phyloP scores from a whole-genome alignment of 1,284 basidiomycete genomes.

The Cryptococcus floricola region DNA sequence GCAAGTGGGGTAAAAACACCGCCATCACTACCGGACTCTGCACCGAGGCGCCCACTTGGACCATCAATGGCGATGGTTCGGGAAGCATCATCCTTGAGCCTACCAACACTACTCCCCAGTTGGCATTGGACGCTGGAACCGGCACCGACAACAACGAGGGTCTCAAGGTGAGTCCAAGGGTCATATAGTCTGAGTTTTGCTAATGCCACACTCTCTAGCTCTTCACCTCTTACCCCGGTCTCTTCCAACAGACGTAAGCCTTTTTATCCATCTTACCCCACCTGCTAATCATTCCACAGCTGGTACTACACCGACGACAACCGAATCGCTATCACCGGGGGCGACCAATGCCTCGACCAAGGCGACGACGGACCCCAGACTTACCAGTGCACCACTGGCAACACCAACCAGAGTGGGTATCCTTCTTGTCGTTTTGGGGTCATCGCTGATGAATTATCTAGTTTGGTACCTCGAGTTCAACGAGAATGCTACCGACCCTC shows the following conservation, averaged over 20 bases:
- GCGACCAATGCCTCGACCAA: slow-evolving; percentile 35
- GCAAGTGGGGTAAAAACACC: background rate
- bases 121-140: slow-evolving; percentile 28
- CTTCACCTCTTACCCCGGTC: slow-evolving; percentile 18
- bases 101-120: background rate
- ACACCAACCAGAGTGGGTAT: slow-evolving; percentile 33
- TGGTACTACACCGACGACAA: slow-evolving; percentile 30
- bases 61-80: slow-evolving; percentile 16
- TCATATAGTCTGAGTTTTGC: background rate
- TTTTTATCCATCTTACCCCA: background rate
- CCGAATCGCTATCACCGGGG: slow-evolving; percentile 36
- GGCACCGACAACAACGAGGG: slow-evolving; percentile 13
- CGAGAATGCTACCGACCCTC: too few species aligned
- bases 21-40: slow-evolving; percentile 7
- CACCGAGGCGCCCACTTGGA: slow-evolving; percentile 11
- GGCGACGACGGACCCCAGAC: slow-evolving; percentile 32
- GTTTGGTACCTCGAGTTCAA: too few species aligned
- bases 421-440: too few species aligned
- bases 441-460: too few species aligned
- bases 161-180: slow-evolving; percentile 14
- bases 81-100: slow-evolving; percentile 14
- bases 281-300: background rate
- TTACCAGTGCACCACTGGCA: slow-evolving; percentile 31
- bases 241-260: slow-evolving; percentile 20
- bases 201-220: background rate